phyloP scores from a whole-genome alignment of 768 basidiomycete species.

The Mycena metata region DNA sequence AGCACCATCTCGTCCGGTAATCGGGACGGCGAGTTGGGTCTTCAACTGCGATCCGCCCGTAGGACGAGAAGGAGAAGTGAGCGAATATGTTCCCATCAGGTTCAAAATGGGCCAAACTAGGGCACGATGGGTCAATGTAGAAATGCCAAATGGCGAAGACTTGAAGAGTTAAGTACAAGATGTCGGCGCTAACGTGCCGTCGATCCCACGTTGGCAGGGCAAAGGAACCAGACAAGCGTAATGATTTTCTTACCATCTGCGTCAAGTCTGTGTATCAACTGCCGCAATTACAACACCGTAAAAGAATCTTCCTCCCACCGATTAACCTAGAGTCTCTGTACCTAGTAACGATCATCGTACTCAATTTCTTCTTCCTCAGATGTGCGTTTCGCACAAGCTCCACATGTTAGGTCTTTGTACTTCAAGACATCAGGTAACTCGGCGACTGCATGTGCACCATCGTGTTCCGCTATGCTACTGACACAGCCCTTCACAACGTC shows the following conservation, averaged over 20 bases:
- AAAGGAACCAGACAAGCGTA: neutral
- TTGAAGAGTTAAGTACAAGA: constrained; percentile 1
- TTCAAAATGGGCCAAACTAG: neutral
- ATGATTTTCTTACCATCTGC: neutral
- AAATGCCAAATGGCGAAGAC: neutral
- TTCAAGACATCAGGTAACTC: no score
- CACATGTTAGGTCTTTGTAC: no score
- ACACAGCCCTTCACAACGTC: no score
- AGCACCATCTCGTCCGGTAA: neutral
- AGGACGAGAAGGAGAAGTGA: constrained; percentile 5
- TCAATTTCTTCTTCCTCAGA: no score
- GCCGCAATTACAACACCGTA: neutral
- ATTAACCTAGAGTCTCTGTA: no score
- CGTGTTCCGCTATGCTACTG: no score
- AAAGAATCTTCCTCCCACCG: no score
- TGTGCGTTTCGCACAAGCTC: no score
- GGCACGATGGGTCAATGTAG: neutral
- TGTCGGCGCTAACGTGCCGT: neutral
- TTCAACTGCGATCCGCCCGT: neutral
- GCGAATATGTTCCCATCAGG: neutral
- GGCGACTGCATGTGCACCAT: no score
- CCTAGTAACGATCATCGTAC: no score
- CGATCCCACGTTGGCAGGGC: neutral
- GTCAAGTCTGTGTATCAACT: neutral
- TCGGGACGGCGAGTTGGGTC: neutral